Percentiles rank a stretch among this genome's conserved stretches.
Conservation (phyloP, 148 eudicot genomes). For the Fagopyrum homotropicum region DNA sequence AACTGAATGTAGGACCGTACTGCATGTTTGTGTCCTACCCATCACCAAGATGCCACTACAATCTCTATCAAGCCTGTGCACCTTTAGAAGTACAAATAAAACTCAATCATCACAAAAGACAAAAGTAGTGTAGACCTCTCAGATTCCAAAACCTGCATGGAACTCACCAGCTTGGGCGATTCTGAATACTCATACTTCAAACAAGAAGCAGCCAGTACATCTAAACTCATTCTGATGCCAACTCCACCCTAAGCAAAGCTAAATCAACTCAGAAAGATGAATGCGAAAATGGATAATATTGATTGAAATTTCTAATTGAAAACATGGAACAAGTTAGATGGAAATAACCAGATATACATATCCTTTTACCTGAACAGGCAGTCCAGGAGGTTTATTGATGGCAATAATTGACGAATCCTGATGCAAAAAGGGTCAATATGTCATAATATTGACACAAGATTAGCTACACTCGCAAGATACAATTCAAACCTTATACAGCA, state of each 20-base stretch:
- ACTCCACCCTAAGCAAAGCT: constrained; percentile 59
- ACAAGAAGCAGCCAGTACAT: constrained; percentile 75
- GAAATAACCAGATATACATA: background rate
- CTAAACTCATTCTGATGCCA: constrained; percentile 79
- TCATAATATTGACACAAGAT: background rate
- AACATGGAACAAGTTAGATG: background rate
- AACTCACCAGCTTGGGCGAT: constrained; percentile 81
- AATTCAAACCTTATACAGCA: constrained; percentile 67
- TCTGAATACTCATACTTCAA: constrained; percentile 58
- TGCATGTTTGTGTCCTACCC: constrained; percentile 88
- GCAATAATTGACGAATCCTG: constrained; percentile 89
- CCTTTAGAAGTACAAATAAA: constrained; percentile 31
- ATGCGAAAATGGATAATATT: background rate
- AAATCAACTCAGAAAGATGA: background rate
- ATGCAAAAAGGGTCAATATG: constrained; percentile 1
- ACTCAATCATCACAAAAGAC: background rate
- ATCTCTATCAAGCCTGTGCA: constrained; percentile 97
- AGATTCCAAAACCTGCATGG: background rate
- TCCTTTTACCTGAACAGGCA: constrained; percentile 83
- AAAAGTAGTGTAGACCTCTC: background rate
- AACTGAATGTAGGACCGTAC: constrained; percentile 72
- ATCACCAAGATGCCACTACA: constrained; percentile 94
- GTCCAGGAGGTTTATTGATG: constrained; percentile 84
- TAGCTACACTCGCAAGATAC: background rate
- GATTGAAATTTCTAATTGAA: background rate